A percentile compares a stretch with the other conserved stretches of the same genome.
phyloP scores from a whole-genome alignment of 352 stramenopile species.

The Globisporangium nagaii region DNA sequence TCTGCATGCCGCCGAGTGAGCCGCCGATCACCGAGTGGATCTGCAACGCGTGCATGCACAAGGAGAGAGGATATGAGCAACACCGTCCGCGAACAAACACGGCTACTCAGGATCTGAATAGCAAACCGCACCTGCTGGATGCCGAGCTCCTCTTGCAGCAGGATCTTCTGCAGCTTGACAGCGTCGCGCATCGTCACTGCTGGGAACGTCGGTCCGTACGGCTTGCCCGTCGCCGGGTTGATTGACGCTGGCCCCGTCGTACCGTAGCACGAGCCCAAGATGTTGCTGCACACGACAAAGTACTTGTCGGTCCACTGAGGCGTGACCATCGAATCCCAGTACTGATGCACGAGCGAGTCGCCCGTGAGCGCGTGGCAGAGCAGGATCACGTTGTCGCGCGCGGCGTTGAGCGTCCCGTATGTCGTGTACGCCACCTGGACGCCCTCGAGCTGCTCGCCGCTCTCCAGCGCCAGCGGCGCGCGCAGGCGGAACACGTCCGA shows the following conservation, averaged over 20 bases:
- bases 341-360: slow-evolving; percentile 91
- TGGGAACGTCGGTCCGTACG: slow-evolving; percentile 89
- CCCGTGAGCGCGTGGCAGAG: slow-evolving; percentile 93
- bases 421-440: slow-evolving; percentile 92
- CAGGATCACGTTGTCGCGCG: slow-evolving; percentile 16
- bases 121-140: slow-evolving; percentile 42
- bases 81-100: not conserved
- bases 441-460: slow-evolving; percentile 49
- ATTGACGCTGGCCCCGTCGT: slow-evolving; percentile 83
- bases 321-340: slow-evolving; percentile 92
- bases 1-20: slow-evolving; percentile 96
- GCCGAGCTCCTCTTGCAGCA: slow-evolving; percentile 87
- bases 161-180: slow-evolving; percentile 84
- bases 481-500: slow-evolving; percentile 40
- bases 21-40: slow-evolving; percentile 91
- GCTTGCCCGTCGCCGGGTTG: slow-evolving; percentile 55
- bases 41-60: not conserved
- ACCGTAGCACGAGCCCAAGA: slow-evolving; percentile 95
- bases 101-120: not conserved
- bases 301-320: slow-evolving; percentile 95
- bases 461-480: slow-evolving; percentile 51
- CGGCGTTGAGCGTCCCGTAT: slow-evolving; percentile 88
- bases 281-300: slow-evolving; percentile 95
- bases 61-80: not conserved
- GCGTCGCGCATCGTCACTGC: slow-evolving; percentile 92